Evolutionary conservation across 371 early-diverging fungal genomes (phyloP), one percentile per base, ranked within the genome.

Genomic region (Sporodiniella umbellata): DNA sequence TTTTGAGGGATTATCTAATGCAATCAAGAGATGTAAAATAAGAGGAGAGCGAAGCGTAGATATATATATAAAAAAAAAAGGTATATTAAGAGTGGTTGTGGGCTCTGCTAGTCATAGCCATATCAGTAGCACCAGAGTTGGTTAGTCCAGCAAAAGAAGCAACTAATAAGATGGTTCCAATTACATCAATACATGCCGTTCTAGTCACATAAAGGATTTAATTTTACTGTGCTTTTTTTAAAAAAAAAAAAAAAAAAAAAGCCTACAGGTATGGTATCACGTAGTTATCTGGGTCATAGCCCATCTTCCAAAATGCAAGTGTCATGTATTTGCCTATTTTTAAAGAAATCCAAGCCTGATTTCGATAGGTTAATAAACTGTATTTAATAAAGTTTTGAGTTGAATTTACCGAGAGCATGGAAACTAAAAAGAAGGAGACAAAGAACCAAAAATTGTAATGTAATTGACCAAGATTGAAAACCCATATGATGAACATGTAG

Each of bases 261-360:
- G n/a, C 75, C 70, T 77, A 79, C 76, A 92, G 58, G 30, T 87
- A 79, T n/a, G 93, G 89, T 51, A 90, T 72, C 4, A 86, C 85
- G 68, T 87, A 89, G 61, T 87, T 87, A 50, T 92, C 90, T 17
- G 91, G 91, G 47, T 92, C 91, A 47, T 85, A 83, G 1, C 83
- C 80, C 42, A 72, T 60, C 25, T 64, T 53, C 93, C 93, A 92
- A 42, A 87, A 76, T 14, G 49, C 21, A 8, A 60, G 45, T 0
- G 84, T 77, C 64, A 82, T 78, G 51, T 42, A 55, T 40, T 74
- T 75, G n/a, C 79, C 84, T 37, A 87, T 54, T 28, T 64, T 69
- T 12, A 75, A 44, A 14, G 67, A 63, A 17, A 67, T 56, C 61
- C 63, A 75, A 10, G 72, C 72, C 70, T 74, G 57, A 14, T 23